Percentiles rank a stretch among this genome's conserved stretches.
Conservation (phyloP, 441 rosid genomes). For the Arabidopsis lyrata region DNA sequence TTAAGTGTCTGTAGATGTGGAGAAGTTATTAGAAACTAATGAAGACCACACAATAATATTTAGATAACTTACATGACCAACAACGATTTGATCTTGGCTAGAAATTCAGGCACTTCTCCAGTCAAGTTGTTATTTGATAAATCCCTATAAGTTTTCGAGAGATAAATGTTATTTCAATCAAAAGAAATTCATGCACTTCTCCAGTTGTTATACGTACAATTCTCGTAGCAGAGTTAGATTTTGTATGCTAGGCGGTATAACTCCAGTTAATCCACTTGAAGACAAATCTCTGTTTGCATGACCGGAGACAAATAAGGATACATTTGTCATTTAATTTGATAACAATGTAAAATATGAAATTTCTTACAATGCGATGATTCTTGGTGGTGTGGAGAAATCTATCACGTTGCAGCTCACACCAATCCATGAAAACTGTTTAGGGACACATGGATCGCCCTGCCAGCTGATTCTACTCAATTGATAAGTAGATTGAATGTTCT, state of each 20-base stretch:
- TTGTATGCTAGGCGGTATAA: slow-evolving; percentile 25
- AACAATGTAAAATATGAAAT: background rate
- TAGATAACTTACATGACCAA: no score
- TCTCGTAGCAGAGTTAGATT: background rate
- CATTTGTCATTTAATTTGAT: no score
- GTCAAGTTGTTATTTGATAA: no score
- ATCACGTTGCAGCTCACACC: slow-evolving; percentile 44
- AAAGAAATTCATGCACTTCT: no score
- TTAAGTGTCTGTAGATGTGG: background rate
- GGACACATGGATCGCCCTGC: slow-evolving; percentile 63
- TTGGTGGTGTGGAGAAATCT: slow-evolving; percentile 41
- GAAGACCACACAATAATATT: no score
- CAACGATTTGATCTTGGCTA: slow-evolving; percentile 15
- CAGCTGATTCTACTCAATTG: slow-evolving; percentile 36
- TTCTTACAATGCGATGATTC: slow-evolving; percentile 54
- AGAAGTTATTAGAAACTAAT: no score
- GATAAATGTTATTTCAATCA: background rate
- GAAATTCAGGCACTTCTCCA: background rate
- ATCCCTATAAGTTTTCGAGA: no score
- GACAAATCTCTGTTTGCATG: slow-evolving; percentile 35
- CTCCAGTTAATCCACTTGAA: slow-evolving; percentile 39
- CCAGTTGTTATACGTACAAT: no score
- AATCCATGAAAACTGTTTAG: slow-evolving; percentile 44
- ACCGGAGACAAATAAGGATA: background rate
- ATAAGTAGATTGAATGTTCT: slow-evolving; percentile 41